Conservation (phyloP, 2,329 filamentous ascomycete genomes). For the Colletotrichum truncatum region DNA sequence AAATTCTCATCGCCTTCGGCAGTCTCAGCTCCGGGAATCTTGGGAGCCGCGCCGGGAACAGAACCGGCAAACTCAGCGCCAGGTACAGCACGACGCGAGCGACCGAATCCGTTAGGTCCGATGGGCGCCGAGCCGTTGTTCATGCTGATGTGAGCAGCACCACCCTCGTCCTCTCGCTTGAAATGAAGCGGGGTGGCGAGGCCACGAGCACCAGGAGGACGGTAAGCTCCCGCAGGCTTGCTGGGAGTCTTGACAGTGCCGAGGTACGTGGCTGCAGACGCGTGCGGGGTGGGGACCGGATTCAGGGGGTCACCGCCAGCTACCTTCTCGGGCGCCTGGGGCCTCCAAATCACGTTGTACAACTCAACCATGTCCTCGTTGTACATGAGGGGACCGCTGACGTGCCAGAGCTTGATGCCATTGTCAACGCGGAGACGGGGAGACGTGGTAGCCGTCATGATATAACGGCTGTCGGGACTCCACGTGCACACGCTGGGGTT, state of each 20-base stretch:
- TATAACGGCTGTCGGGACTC: constrained; percentile 95
- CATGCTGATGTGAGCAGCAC: constrained; percentile 82
- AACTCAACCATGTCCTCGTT: constrained; percentile 94
- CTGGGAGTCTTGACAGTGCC: constrained; percentile 91
- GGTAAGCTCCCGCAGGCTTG: constrained; percentile 96
- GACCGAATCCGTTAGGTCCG: constrained; percentile 82
- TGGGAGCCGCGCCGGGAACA: constrained; percentile 72
- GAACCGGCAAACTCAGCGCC: constrained; percentile 85
- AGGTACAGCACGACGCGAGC: constrained; percentile 80
- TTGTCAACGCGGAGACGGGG: constrained; percentile 96
- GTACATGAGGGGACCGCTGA: constrained; percentile 89
- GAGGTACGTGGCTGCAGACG: constrained; percentile 84
- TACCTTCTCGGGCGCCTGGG: constrained; percentile 70
- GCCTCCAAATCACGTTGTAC: constrained; percentile 91
- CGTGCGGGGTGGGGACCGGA: constrained; percentile 79
- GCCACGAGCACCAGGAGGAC: constrained; percentile 92
- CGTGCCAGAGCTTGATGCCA: constrained; percentile 94
- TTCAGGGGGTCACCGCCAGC: constrained; percentile 75
- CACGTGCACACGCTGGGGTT: constrained; percentile 97
- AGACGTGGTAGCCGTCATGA: constrained; percentile 97
- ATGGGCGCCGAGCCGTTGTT: constrained; percentile 80
- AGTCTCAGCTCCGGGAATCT: constrained; percentile 69
- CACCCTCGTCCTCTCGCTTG: constrained; percentile 97
- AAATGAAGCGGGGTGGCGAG: constrained; percentile 90
- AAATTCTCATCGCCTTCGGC: constrained; percentile 76